These are phyloP conservation scores for Orbilia brochopaga DNA, from an alignment of 2,329 filamentous ascomycete species.

Conservation along the genomic window DNA sequence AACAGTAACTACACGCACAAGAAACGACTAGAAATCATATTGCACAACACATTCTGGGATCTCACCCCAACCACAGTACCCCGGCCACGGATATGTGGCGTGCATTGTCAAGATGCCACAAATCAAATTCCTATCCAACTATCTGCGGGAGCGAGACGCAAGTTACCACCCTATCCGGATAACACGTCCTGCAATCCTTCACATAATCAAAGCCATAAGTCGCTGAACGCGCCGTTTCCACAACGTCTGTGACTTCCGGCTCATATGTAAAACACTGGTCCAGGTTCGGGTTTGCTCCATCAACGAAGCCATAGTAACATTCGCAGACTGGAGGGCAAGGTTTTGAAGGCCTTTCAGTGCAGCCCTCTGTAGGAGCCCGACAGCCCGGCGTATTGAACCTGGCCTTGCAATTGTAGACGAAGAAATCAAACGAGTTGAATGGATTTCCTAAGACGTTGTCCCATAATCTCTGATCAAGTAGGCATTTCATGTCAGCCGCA, in stretches of 20 bases:
- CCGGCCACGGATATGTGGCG: no score
- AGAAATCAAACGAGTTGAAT: slow-evolving; percentile 30
- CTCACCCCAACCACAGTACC: no score
- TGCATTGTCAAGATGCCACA: no score
- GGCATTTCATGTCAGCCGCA: not conserved
- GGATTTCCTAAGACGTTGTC: not conserved
- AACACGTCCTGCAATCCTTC: slow-evolving; percentile 25
- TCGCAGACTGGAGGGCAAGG: slow-evolving; percentile 3
- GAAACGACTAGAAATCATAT: no score
- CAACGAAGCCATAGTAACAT: slow-evolving; percentile 24
- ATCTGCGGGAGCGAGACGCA: slow-evolving; percentile 5
- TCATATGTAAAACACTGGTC: slow-evolving; percentile 21
- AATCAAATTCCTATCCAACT: no score
- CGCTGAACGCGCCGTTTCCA: not conserved
- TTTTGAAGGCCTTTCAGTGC: not conserved
- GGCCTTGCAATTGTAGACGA: slow-evolving; percentile 24
- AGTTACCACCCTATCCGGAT: not conserved
- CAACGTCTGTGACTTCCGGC: not conserved
- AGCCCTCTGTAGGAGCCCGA: not conserved
- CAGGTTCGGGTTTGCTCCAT: slow-evolving; percentile 24
- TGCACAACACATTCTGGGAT: no score
- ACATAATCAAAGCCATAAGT: slow-evolving; percentile 24
- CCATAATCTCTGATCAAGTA: slow-evolving; percentile 14
- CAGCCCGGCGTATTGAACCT: slow-evolving; percentile 11
- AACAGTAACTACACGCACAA: no score